Base-by-base conservation (phyloP, 768 basidiomycete genomes). In the Pleurotus cornucopiae region DNA sequence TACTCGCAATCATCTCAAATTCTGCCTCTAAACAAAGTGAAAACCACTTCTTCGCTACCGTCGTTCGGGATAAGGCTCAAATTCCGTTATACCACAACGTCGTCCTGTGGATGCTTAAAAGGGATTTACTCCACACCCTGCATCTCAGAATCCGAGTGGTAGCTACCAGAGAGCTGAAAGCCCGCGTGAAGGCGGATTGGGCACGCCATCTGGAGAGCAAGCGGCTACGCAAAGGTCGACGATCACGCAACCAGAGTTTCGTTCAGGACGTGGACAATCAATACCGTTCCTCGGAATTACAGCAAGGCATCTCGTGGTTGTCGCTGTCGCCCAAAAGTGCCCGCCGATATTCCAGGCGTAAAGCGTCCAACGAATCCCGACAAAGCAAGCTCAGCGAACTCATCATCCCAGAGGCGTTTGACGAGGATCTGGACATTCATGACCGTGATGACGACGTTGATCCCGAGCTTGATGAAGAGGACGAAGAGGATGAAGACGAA, bases 31-130 rank as follows among this genome's bases (percentile, higher is more conserved):
- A 83, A 60, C 81, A 83, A 64, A 75, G 72, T 13, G 81, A 84
- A 34, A 87, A 82, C 58, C 86, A 92, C 58, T 94, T 94, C 69
- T 89, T 88, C 59, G 86, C 87, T 13, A 81, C 89, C 7, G 83
- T 97, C 45, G 87, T 91, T 13, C 77, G 82, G 46, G 71, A 78
- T 18, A 85, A 87, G 63, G 86, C 88, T 39, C 73, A 79, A 9
- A 81, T 93, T 25, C 76, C 81, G 4, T 67, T 84, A 49, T 96
- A 90, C 68, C 81, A 88, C 60, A 84, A 92, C 23, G 89, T 95
- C 26, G 83, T 98, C 9, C 72, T 89, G 38, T 98, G 95, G 96
- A 83, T 98, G 77, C 77, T 98, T 38, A 89, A 89, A 65, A 84
- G 85, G 40, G 93, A 93, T 64, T 77, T 98, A 60, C 75, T 98